These are phyloP conservation scores for Aspergillus glaucus DNA, from an alignment of 2,329 filamentous ascomycete species.

Conservation along the genomic window DNA sequence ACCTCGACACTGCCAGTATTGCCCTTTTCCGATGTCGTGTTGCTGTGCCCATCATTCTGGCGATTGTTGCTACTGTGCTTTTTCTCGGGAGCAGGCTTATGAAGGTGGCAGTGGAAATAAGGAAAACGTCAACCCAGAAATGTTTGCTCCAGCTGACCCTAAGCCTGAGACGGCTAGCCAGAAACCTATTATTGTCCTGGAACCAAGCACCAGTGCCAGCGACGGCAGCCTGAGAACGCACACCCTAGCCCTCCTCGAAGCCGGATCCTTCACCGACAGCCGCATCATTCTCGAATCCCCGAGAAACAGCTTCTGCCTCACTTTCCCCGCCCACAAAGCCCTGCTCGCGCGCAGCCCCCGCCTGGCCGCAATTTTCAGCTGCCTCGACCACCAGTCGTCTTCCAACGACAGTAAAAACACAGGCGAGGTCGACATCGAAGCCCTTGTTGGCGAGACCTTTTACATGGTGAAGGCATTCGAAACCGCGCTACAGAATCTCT, in stretches of 20 bases:
- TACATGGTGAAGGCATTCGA: constrained; percentile 18
- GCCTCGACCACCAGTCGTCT: neutral
- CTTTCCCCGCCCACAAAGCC: constrained; percentile 15
- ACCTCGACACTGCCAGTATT: constrained; percentile 5
- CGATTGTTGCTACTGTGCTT: constrained; percentile 14
- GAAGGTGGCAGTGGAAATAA: neutral
- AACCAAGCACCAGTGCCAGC: neutral
- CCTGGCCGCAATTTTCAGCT: constrained; percentile 13
- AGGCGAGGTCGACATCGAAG: neutral
- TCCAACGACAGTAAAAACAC: constrained; percentile 7
- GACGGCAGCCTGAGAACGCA: constrained; percentile 3
- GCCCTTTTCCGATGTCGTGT: constrained; percentile 12
- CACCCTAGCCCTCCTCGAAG: constrained; percentile 11
- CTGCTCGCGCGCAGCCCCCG: constrained; percentile 20
- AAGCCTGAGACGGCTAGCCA: too few species aligned
- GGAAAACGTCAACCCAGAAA: neutral
- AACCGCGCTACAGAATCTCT: constrained; percentile 20
- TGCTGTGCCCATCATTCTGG: constrained; percentile 17
- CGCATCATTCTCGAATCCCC: constrained; percentile 15
- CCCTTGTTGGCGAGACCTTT: constrained; percentile 16
- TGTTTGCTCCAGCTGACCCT: too few species aligned
- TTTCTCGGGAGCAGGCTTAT: neutral
- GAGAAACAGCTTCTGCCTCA: constrained; percentile 11
- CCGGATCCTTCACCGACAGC: constrained; percentile 14
- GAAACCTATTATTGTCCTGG: too few species aligned